phyloP scores from a whole-genome alignment of 768 basidiomycete genomes.

The Pulveroboletus frians region DNA sequence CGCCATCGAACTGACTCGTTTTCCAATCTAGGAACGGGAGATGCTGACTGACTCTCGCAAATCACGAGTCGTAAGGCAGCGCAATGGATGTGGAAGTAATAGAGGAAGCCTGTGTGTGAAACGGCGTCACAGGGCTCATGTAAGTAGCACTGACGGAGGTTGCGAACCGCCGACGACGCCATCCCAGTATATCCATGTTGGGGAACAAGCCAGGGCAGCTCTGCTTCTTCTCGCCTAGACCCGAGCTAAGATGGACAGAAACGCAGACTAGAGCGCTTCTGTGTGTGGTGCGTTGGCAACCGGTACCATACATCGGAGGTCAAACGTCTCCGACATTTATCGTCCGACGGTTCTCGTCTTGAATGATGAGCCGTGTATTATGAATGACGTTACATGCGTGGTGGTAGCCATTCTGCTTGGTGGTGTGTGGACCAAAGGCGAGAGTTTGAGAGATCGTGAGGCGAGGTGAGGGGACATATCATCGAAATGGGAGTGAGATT shows the following conservation, averaged over 20 bases:
- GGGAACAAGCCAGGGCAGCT: not conserved
- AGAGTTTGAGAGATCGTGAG: too few species aligned
- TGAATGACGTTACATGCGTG: not conserved
- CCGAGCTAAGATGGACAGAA: not conserved
- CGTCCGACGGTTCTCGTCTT: constrained; percentile 3
- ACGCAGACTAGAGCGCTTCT: not conserved
- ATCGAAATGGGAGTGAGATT: too few species aligned
- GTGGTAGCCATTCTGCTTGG: not conserved
- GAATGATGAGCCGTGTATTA: not conserved
- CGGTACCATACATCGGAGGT: constrained; percentile 20
- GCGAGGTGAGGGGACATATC: too few species aligned
- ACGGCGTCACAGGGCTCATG: not conserved
- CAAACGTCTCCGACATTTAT: constrained; percentile 22
- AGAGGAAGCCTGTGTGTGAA: not conserved
- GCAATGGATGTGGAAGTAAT: not conserved
- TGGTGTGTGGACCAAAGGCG: not conserved
- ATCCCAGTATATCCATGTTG: constrained; percentile 1
- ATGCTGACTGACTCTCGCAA: not conserved
- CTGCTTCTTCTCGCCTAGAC: constrained; percentile 9
- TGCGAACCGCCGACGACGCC: constrained; percentile 15
- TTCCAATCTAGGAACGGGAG: constrained; percentile 1
- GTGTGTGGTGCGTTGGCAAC: not conserved
- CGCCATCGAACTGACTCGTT: constrained; percentile 8
- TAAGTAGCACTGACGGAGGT: constrained; percentile 17
- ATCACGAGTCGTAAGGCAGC: not conserved